phyloP scores from a whole-genome alignment of 768 basidiomycete genomes.

The Asterophora parasitica region DNA sequence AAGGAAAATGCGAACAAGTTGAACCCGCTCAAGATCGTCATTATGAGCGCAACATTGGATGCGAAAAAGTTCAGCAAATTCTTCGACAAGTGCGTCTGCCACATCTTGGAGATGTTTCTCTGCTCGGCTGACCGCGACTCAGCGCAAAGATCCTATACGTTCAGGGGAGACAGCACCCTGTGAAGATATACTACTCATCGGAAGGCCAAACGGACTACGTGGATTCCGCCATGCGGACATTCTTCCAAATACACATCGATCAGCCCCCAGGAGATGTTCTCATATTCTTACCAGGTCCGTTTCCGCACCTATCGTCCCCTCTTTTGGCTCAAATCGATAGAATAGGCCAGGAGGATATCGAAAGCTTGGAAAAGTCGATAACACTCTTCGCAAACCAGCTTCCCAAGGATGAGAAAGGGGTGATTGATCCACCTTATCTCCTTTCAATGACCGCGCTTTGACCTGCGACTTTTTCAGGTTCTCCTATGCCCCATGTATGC shows the following conservation, averaged over 20 bases:
- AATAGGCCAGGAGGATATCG: constrained; percentile 95
- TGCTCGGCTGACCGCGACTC: not conserved
- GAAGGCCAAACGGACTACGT: constrained; percentile 77
- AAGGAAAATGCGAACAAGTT: constrained; percentile 31
- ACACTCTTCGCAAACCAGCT: constrained; percentile 63
- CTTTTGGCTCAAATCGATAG: not conserved
- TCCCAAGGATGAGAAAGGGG: constrained; percentile 50
- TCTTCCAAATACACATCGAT: constrained; percentile 89
- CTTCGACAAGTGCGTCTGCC: constrained; percentile 63
- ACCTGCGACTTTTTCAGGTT: constrained; percentile 41
- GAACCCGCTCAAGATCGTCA: constrained; percentile 81
- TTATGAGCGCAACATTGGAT: constrained; percentile 98
- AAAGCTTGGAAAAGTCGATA: constrained; percentile 76
- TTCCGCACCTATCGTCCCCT: not conserved
- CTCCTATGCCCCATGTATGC: constrained; percentile 81
- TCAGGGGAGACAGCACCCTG: constrained; percentile 90
- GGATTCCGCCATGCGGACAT: constrained; percentile 85
- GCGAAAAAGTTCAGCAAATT: constrained; percentile 92
- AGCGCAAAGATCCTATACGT: constrained; percentile 89
- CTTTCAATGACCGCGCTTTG: not conserved
- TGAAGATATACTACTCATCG: constrained; percentile 76
- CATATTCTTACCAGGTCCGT: constrained; percentile 82
- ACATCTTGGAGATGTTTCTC: not conserved
- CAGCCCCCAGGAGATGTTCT: constrained; percentile 83
- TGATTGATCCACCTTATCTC: constrained; percentile 23